Evolutionary conservation across 2,329 filamentous ascomycete genomes (phyloP).

Genomic region (Xylaria hypoxylon): DNA sequence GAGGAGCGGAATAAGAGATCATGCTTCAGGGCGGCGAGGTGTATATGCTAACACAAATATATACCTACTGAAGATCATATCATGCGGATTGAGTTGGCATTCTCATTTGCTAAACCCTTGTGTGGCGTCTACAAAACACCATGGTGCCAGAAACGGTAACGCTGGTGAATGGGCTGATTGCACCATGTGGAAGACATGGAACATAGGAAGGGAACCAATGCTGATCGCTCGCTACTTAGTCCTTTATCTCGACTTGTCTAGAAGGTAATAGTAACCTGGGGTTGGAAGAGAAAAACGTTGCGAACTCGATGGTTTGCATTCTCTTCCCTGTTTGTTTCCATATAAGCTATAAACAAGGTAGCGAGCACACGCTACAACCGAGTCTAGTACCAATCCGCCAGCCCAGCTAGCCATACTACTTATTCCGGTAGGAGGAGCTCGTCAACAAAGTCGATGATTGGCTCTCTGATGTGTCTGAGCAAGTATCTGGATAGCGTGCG

Average conservation of each 20-base stretch:
- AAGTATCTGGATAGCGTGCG: not conserved
- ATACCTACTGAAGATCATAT: not conserved
- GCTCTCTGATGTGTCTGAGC: not conserved
- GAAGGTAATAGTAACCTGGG: not conserved
- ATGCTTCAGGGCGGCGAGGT: not conserved
- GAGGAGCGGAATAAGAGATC: not conserved
- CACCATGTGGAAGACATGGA: conserved; percentile 20
- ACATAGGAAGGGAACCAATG: not conserved
- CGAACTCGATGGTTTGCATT: not conserved
- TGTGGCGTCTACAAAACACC: not conserved
- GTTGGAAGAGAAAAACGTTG: not conserved
- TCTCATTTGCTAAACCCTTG: not conserved
- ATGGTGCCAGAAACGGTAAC: not conserved
- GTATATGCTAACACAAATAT: not conserved
- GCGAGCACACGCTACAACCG: conserved; percentile 9
- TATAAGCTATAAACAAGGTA: conserved; percentile 10
- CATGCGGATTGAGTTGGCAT: not conserved
- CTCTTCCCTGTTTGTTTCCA: conserved; percentile 21
- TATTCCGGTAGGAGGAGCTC: conserved; percentile 35
- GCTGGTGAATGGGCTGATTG: not conserved
- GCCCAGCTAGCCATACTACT: conserved; percentile 15
- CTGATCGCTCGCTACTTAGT: not conserved
- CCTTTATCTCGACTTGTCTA: not conserved
- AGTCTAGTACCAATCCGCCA: conserved; percentile 12
- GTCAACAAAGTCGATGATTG: conserved; percentile 24